A percentile compares a stretch with the other conserved stretches of the same genome.
phyloP scores from a whole-genome alignment of 2,329 filamentous ascomycete genomes.

The Pseudocercospora fuligena region DNA sequence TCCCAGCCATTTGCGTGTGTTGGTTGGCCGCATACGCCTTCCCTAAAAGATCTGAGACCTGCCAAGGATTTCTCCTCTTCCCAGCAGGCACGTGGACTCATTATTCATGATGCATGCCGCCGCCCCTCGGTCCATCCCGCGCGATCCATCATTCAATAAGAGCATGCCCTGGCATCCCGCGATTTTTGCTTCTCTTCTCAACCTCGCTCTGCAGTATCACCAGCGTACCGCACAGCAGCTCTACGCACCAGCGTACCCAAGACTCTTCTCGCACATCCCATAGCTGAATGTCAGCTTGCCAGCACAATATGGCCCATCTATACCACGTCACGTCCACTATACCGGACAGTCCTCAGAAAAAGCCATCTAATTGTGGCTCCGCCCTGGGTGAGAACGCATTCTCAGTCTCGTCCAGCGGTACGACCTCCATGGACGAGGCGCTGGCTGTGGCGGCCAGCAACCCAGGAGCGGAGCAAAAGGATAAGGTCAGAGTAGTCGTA shows the following conservation, averaged over 20 bases:
- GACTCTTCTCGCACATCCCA: conserved; percentile 13
- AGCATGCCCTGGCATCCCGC: not conserved
- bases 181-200: conserved; percentile 6
- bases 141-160: not conserved
- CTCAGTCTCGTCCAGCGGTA: conserved; percentile 28
- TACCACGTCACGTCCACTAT: conserved; percentile 29
- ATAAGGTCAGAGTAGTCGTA: conserved; percentile 38
- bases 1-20: not conserved
- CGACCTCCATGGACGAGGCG: conserved; percentile 29
- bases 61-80: not conserved
- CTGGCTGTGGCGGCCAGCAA: conserved; percentile 23
- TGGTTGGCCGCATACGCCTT: not conserved
- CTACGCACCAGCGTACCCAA: not conserved
- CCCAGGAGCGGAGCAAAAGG: conserved; percentile 22
- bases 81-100: not conserved
- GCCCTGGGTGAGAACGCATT: conserved; percentile 30
- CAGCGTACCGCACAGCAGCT: not conserved
- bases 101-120: not conserved
- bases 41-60: not conserved
- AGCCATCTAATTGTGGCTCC: conserved; percentile 35
- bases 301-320: conserved; percentile 31
- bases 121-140: not conserved
- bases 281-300: conserved; percentile 34
- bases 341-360: conserved; percentile 27
- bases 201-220: conserved; percentile 8